phyloP scores from a whole-genome alignment of 768 basidiomycete species.

The Boletus fagicola region DNA sequence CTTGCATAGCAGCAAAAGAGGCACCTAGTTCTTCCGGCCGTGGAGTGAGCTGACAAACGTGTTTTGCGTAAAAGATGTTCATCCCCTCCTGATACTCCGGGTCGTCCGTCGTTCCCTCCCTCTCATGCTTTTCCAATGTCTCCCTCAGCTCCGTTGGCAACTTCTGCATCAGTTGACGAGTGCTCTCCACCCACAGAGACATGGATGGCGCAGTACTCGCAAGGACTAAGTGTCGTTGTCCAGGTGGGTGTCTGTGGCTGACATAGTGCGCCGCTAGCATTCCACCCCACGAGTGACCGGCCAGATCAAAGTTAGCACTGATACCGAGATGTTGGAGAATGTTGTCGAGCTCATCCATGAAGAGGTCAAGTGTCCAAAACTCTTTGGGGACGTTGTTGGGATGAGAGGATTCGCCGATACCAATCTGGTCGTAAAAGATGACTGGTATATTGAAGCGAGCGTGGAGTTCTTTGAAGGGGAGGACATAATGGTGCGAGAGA shows the following conservation, averaged over 20 bases:
- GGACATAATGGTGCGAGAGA: conserved; percentile 40
- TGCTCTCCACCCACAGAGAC: conserved; percentile 28
- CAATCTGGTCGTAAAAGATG: conserved; percentile 53
- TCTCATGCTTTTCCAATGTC: conserved; percentile 34
- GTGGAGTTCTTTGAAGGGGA: conserved; percentile 37
- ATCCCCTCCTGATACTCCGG: conserved; percentile 35
- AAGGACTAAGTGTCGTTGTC: conserved; percentile 37
- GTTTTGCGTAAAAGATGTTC: conserved; percentile 31
- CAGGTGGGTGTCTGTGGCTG: conserved; percentile 37
- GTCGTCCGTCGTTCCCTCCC: conserved; percentile 30
- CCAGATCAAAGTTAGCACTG: conserved; percentile 39
- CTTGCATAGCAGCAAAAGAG: conserved; percentile 27
- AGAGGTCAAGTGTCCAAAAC: conserved; percentile 50
- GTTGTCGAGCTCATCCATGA: conserved; percentile 53
- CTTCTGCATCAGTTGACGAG: conserved; percentile 22
- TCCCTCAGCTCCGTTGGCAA: conserved; percentile 29
- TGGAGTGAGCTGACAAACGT: conserved; percentile 34
- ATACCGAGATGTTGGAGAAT: conserved; percentile 44
- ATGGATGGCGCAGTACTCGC: conserved; percentile 34
- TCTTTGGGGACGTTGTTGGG: conserved; percentile 21
- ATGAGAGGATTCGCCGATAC: conserved; percentile 45
- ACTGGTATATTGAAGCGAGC: conserved; percentile 35
- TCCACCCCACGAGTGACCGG: conserved; percentile 61
- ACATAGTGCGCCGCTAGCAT: conserved; percentile 47
- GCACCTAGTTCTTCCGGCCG: conserved; percentile 35